These are phyloP conservation scores for Leucogyrophana mollusca DNA, from an alignment of 768 basidiomycete species.

Conservation along the genomic window DNA sequence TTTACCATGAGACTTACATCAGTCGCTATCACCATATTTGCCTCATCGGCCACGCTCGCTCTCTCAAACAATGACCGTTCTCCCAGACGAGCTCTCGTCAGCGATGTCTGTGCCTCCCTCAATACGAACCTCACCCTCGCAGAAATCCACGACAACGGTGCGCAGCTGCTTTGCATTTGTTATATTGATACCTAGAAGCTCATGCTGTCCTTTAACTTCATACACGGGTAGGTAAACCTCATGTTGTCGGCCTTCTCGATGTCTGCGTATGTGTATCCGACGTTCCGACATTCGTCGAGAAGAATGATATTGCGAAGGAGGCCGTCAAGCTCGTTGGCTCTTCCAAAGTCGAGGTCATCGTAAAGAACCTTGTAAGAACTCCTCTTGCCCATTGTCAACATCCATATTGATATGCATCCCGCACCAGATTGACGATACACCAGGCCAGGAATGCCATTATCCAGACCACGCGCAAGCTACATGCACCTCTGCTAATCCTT, in stretches of 20 bases:
- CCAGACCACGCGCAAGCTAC: conserved; percentile 26
- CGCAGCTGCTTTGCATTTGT: not conserved
- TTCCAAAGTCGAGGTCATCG: conserved; percentile 16
- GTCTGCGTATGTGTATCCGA: conserved; percentile 28
- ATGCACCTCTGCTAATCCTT: conserved; percentile 18
- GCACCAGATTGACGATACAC: conserved; percentile 24
- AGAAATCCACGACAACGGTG: conserved; percentile 9
- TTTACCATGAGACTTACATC: conserved; percentile 16
- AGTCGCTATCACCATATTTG: conserved; percentile 16
- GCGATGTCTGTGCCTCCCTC: conserved; percentile 17
- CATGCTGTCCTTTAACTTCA: not conserved
- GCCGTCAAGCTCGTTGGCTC: conserved; percentile 21
- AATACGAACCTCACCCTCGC: conserved; percentile 14
- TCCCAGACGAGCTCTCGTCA: conserved; percentile 1
- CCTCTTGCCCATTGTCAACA: not conserved
- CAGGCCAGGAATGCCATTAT: conserved; percentile 26
- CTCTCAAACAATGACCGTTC: conserved; percentile 4
- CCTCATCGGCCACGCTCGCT: conserved; percentile 15
- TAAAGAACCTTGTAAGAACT: conserved; percentile 22
- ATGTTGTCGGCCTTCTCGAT: conserved; percentile 24
- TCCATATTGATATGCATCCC: not conserved
- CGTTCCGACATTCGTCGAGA: conserved; percentile 20
- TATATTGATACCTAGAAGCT: too few relatives aligned
- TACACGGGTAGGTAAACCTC: conserved; percentile 10
- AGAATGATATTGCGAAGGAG: conserved; percentile 18